Percentiles rank a stretch among this genome's conserved stretches.
Evolutionary conservation across 768 basidiomycete genomes (phyloP).

Genomic region (Rubroboletus satanas): DNA sequence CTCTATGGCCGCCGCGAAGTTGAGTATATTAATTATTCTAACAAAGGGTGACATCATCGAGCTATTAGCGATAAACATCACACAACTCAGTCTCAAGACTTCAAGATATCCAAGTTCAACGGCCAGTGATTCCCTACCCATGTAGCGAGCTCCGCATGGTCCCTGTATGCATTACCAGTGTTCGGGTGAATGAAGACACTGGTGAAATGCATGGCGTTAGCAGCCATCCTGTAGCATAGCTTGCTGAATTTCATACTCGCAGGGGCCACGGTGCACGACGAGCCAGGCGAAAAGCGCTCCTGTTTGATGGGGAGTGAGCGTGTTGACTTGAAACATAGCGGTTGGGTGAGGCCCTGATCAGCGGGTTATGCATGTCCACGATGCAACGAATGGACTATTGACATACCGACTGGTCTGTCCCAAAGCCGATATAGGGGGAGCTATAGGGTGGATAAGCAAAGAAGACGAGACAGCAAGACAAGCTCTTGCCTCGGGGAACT

Average conservation of each 20-base stretch:
- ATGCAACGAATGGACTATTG: not conserved
- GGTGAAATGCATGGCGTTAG: not conserved
- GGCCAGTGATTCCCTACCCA: constrained; percentile 70
- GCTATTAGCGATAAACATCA: not conserved
- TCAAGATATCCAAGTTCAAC: constrained; percentile 39
- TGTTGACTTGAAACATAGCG: constrained; percentile 71
- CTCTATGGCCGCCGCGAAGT: not conserved
- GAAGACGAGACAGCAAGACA: not conserved
- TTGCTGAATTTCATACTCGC: constrained; percentile 51
- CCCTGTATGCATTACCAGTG: constrained; percentile 50
- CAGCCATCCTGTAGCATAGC: not conserved
- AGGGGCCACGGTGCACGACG: constrained; percentile 62
- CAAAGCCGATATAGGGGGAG: constrained; percentile 58
- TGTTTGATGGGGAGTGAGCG: constrained; percentile 62
- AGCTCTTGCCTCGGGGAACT: constrained; percentile 62
- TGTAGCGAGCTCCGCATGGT: constrained; percentile 59
- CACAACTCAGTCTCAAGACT: constrained; percentile 21
- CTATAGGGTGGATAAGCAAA: constrained; percentile 30
- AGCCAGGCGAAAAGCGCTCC: constrained; percentile 69
- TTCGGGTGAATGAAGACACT: constrained; percentile 74
- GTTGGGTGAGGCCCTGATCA: constrained; percentile 59
- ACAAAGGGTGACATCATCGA: not conserved
- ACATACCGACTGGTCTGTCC: constrained; percentile 59
- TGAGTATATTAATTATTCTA: too few species aligned
- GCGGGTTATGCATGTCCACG: not conserved